Conservation (phyloP, 1,284 basidiomycete species). For the Tilletia horrida region DNA sequence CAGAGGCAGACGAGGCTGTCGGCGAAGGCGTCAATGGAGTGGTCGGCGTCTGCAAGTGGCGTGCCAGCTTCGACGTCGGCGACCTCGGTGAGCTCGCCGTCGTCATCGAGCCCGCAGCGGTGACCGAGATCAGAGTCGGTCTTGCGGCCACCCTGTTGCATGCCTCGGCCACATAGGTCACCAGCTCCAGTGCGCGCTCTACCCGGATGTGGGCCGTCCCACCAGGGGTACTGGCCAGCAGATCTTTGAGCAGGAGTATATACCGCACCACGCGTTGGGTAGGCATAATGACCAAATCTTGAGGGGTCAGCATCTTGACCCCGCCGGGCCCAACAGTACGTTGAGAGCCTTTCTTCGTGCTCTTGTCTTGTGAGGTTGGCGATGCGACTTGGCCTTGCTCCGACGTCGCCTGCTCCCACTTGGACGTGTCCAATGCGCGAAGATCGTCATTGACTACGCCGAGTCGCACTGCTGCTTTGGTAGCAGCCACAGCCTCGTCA, state of each 20-base stretch:
- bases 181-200: conserved; percentile 30
- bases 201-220: conserved; percentile 37
- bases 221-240: conserved; percentile 41
- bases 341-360: neutral
- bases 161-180: conserved; percentile 28
- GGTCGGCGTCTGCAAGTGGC: neutral
- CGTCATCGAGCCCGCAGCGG: neutral
- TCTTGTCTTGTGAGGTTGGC: neutral
- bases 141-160: conserved; percentile 31
- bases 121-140: neutral
- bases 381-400: neutral
- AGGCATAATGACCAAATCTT: conserved; percentile 51
- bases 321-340: neutral
- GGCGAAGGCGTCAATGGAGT: neutral
- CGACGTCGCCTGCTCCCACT: neutral
- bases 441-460: conserved; percentile 2
- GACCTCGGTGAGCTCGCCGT: neutral
- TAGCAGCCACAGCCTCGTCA: neutral
- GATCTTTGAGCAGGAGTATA: conserved; percentile 42
- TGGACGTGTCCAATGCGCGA: neutral
- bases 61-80: neutral
- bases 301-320: conserved; percentile 38
- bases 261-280: conserved; percentile 50
- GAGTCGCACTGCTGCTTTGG: neutral
- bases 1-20: neutral